phyloP scores from a whole-genome alignment of 2,329 filamentous ascomycete species.

The Claviceps sp. region DNA sequence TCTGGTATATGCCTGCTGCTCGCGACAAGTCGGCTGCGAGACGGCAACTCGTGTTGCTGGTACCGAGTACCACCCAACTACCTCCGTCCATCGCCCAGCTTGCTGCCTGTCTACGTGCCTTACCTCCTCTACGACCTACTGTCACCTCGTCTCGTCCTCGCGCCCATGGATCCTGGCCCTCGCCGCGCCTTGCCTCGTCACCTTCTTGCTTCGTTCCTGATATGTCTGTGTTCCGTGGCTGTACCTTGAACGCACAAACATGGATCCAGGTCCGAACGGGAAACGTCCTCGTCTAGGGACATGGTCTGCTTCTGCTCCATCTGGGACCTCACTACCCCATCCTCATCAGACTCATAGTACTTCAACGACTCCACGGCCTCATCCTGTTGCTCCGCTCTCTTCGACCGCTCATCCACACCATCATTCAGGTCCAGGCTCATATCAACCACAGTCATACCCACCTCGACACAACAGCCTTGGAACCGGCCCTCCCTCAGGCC shows the following conservation, averaged over 20 bases:
- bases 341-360: conserved; percentile 17
- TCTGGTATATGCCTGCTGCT: neutral
- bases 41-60: neutral
- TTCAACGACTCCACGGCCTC: conserved; percentile 15
- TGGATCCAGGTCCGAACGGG: conserved; percentile 45
- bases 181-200: conserved; percentile 23
- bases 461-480: conserved; percentile 20
- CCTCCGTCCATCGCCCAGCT: neutral
- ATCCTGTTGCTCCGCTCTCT: conserved; percentile 9
- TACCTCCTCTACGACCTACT: conserved; percentile 1
- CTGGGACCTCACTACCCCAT: conserved; percentile 34
- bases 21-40: neutral
- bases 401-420: conserved; percentile 10
- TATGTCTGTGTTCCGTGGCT: conserved; percentile 20
- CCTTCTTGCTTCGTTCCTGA: conserved; percentile 21
- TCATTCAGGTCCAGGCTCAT: conserved; percentile 21
- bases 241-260: conserved; percentile 32
- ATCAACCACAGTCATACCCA: conserved; percentile 28
- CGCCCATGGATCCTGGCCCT: conserved; percentile 18
- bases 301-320: conserved; percentile 34
- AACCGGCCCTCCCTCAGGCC: conserved; percentile 11
- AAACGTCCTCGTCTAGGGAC: conserved; percentile 44
- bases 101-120: neutral
- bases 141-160: conserved; percentile 9
- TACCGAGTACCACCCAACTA: neutral